These are phyloP conservation scores for Hyaloscypha finlandica DNA, from an alignment of 495 filamentous ascomycete genomes.

Conservation along the genomic window DNA sequence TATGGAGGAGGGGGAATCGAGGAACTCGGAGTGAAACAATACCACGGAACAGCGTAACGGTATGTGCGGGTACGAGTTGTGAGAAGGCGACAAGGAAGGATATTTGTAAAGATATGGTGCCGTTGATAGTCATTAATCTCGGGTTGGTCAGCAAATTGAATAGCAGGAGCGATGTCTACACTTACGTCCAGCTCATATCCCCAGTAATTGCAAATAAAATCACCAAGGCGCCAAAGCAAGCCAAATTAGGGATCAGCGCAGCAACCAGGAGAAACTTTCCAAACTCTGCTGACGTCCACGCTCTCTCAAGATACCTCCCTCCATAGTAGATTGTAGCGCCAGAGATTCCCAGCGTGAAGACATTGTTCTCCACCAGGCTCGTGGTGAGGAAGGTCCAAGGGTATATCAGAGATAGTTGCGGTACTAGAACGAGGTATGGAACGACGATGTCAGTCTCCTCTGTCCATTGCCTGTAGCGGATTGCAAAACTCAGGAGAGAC, in stretches of 20 bases:
- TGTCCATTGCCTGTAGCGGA: constrained; percentile 68
- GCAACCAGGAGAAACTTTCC: constrained; percentile 84
- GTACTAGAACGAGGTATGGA: constrained; percentile 84
- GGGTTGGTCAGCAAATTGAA: constrained; percentile 18
- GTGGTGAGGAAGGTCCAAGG: constrained; percentile 91
- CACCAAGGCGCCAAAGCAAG: constrained; percentile 72
- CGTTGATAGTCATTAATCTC: constrained; percentile 78
- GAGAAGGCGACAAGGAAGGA: constrained; percentile 98
- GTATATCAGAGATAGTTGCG: constrained; percentile 78
- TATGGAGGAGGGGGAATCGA: constrained; percentile 85
- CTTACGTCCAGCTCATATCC: constrained; percentile 69
- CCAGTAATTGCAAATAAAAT: constrained; percentile 70
- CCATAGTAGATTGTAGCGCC: constrained; percentile 86
- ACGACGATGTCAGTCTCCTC: constrained; percentile 58
- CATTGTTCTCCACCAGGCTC: constrained; percentile 89
- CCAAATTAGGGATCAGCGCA: constrained; percentile 75
- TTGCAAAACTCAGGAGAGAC: constrained; percentile 78
- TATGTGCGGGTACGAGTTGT: constrained; percentile 96
- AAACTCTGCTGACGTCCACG: constrained; percentile 93
- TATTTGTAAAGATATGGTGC: constrained; percentile 84
- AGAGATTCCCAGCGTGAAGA: constrained; percentile 82
- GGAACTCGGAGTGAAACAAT: constrained; percentile 84
- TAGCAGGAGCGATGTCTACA: constrained; percentile 23
- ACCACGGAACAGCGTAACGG: constrained; percentile 88
- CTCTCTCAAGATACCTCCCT: constrained; percentile 91